Conservation (phyloP, 768 basidiomycete species). For the Pluteus cervinus region DNA sequence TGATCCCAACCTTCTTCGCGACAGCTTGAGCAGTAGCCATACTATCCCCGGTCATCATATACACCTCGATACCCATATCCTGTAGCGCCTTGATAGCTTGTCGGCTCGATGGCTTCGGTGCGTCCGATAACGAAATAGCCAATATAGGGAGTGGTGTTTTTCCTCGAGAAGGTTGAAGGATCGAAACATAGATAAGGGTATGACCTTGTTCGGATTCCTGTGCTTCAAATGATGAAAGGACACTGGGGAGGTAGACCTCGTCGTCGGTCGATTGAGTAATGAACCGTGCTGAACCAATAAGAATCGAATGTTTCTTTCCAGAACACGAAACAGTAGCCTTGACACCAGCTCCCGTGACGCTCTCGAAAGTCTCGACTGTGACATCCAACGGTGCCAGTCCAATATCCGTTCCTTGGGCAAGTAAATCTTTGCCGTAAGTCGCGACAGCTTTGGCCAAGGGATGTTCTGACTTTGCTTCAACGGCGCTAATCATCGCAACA, state of each 20-base stretch:
- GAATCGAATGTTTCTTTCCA: conserved; percentile 48
- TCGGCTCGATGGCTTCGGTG: conserved; percentile 78
- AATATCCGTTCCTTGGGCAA: conserved; percentile 25
- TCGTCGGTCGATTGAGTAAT: conserved; percentile 47
- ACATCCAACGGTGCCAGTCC: conserved; percentile 52
- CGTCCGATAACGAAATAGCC: conserved; percentile 82
- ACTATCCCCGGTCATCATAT: conserved; percentile 93
- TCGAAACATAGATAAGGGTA: conserved; percentile 83
- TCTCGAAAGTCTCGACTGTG: conserved; percentile 71
- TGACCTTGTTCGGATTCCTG: conserved; percentile 69
- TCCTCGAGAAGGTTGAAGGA: conserved; percentile 30
- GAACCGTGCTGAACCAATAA: conserved; percentile 75
- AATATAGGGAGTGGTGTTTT: conserved; percentile 55
- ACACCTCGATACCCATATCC: conserved; percentile 87
- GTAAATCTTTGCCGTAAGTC: conserved; percentile 63
- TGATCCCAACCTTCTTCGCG: conserved; percentile 86
- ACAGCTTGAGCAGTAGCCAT: conserved; percentile 81
- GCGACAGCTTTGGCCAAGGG: conserved; percentile 94
- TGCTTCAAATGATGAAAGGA: conserved; percentile 58
- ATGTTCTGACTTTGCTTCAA: conserved; percentile 92
- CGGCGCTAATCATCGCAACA: conserved; percentile 76
- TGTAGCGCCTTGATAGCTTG: conserved; percentile 78
- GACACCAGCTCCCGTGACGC: conserved; percentile 85
- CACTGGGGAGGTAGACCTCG: conserved; percentile 39
- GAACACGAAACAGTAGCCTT: conserved; percentile 57